Evolutionary conservation across 345 rosid genomes (phyloP).

Genomic region (Leavenworthia alabamica): DNA sequence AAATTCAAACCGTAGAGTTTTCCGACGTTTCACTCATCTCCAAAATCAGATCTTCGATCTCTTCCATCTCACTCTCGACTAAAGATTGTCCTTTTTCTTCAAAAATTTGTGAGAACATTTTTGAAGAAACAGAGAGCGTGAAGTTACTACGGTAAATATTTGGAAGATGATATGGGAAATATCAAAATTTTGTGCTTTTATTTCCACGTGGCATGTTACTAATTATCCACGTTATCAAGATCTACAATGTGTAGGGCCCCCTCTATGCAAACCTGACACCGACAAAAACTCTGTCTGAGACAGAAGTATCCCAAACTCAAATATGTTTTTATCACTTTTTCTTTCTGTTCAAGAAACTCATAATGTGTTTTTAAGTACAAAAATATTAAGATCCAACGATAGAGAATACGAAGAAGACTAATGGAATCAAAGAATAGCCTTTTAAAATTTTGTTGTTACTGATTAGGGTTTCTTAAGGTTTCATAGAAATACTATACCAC

Average conservation of each 20-base stretch:
- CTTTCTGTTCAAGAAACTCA: no score
- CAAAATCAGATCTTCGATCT: neutral
- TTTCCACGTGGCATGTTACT: neutral
- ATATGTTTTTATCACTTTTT: no score
- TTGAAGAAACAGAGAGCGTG: neutral
- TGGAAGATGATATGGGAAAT: conserved; percentile 24
- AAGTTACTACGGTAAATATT: conserved; percentile 3
- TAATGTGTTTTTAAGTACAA: no score
- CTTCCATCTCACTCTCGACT: neutral
- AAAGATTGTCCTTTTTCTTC: neutral
- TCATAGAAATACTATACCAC: no score
- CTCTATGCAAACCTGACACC: neutral
- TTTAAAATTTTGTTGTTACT: no score
- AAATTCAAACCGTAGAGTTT: conserved; percentile 17
- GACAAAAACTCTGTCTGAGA: neutral
- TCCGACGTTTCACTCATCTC: conserved; percentile 33
- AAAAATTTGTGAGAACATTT: neutral
- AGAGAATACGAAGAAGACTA: no score
- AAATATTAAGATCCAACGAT: no score
- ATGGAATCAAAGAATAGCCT: no score
- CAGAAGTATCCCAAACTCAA: no score
- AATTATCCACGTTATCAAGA: conserved; percentile 5
- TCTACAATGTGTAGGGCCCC: neutral
- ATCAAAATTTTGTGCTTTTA: neutral
- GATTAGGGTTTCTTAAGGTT: no score